Percentiles rank a stretch among this genome's conserved stretches.
Evolutionary conservation across 345 rosid species (phyloP).

Genomic region (Nasturtium officinale): DNA sequence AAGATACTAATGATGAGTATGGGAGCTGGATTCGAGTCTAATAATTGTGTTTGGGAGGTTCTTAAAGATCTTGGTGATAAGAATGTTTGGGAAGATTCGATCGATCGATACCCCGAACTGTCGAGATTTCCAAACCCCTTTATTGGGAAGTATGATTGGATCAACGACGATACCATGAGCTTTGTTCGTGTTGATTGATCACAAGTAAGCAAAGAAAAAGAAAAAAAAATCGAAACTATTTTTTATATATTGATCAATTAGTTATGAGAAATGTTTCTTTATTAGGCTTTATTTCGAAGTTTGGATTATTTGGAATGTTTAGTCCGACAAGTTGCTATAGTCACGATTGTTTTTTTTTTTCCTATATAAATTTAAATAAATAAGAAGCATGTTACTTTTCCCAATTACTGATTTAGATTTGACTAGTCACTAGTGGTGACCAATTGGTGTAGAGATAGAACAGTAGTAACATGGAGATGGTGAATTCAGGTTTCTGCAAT

Average conservation of each 20-base stretch:
- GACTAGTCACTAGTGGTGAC: conserved; percentile 2
- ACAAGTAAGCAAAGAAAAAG: conserved; percentile 17
- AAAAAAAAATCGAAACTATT: background rate
- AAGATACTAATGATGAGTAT: conserved; percentile 60
- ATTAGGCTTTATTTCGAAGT: conserved; percentile 2
- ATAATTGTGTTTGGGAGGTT: conserved; percentile 63
- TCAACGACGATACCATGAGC: conserved; percentile 43
- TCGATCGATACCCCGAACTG: conserved; percentile 34
- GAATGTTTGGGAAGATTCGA: conserved; percentile 43
- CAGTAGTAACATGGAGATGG: conserved; percentile 23
- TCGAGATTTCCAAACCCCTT: conserved; percentile 36
- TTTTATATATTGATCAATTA: background rate
- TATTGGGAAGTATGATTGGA: conserved; percentile 42
- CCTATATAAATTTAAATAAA: conserved; percentile 7
- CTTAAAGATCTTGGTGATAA: conserved; percentile 44
- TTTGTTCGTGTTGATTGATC: conserved; percentile 36
- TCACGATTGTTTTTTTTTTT: conserved; percentile 4
- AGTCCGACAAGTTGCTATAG: conserved; percentile 13
- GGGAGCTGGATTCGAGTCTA: conserved; percentile 69
- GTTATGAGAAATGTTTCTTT: conserved; percentile 21
- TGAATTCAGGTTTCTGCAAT: conserved; percentile 33
- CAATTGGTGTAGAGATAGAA: conserved; percentile 27
- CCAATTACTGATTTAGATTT: background rate
- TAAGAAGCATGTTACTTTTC: background rate
- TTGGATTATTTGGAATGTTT: conserved; percentile 29